Conservation (phyloP, 305 asterid genomes). For the Ilex paraguariensis region DNA sequence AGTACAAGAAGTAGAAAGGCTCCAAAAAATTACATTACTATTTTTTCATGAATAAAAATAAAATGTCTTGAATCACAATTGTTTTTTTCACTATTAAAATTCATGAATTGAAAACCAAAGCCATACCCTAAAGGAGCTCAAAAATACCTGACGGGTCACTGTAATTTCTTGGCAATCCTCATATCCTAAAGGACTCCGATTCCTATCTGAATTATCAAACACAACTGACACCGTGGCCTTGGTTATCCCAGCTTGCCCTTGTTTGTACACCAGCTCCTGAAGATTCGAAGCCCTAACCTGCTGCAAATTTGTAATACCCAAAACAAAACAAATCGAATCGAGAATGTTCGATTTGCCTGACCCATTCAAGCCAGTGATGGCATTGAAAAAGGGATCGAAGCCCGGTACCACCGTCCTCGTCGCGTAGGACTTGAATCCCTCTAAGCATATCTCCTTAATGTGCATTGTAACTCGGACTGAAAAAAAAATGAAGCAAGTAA, state of each 20-base stretch:
- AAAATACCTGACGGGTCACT: slow-evolving; percentile 85
- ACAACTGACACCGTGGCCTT: slow-evolving; percentile 93
- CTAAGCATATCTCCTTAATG: slow-evolving; percentile 83
- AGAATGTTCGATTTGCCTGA: slow-evolving; percentile 96
- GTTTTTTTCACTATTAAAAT: no score
- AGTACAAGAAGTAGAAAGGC: no score
- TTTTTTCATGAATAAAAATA: no score
- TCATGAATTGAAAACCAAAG: no score
- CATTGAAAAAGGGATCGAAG: slow-evolving; percentile 90
- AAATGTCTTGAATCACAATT: no score
- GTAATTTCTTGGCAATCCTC: slow-evolving; percentile 91
- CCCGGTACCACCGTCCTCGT: slow-evolving; percentile 94
- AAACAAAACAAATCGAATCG: slow-evolving; percentile 93
- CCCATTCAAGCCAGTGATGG: slow-evolving; percentile 90
- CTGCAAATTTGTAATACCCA: slow-evolving; percentile 94
- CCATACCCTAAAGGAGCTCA: not conserved
- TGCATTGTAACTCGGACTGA: slow-evolving; percentile 30
- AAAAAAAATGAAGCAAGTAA: no score
- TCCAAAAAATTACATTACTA: no score
- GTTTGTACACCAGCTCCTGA: slow-evolving; percentile 99
- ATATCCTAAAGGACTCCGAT: slow-evolving; percentile 86
- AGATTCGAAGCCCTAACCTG: slow-evolving; percentile 98
- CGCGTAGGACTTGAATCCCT: slow-evolving; percentile 95
- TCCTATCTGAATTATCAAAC: slow-evolving; percentile 79
- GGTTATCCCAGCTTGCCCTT: slow-evolving; percentile 98